phyloP scores from a whole-genome alignment of 2,329 filamentous ascomycete genomes.

The Xylariaceae sp. region DNA sequence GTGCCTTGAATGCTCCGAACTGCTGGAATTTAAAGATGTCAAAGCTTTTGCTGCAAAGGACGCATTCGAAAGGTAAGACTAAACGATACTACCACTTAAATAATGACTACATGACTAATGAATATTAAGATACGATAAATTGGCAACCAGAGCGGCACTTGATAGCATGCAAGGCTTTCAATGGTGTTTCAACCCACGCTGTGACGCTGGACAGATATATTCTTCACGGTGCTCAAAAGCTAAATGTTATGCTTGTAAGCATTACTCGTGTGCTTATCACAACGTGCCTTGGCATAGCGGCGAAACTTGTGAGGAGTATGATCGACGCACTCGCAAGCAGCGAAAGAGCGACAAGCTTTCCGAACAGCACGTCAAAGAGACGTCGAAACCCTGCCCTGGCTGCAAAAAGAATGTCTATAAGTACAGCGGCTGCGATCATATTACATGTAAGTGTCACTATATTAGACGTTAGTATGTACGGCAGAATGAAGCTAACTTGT shows the following conservation, averaged over 20 bases:
- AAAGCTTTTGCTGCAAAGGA: conserved; percentile 35
- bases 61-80: conserved; percentile 35
- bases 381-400: conserved; percentile 44
- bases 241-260: conserved; percentile 43
- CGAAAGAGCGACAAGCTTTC: conserved; percentile 43
- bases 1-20: conserved; percentile 44
- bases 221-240: conserved; percentile 39
- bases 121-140: conserved; percentile 41
- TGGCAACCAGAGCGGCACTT: conserved; percentile 42
- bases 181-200: conserved; percentile 47
- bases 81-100: not conserved
- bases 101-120: not conserved
- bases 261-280: conserved; percentile 43
- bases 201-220: conserved; percentile 47
- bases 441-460: conserved; percentile 44
- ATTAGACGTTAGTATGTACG: not conserved
- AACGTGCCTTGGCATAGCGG: conserved; percentile 46
- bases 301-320: conserved; percentile 47
- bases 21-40: conserved; percentile 41
- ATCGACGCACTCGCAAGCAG: conserved; percentile 39
- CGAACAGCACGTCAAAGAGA: conserved; percentile 41
- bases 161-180: conserved; percentile 41
- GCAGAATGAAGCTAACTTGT: not conserved
- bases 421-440: conserved; percentile 47
- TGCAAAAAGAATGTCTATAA: conserved; percentile 46